Conservation (phyloP, 495 filamentous ascomycete genomes). For the Poronia punctata region DNA sequence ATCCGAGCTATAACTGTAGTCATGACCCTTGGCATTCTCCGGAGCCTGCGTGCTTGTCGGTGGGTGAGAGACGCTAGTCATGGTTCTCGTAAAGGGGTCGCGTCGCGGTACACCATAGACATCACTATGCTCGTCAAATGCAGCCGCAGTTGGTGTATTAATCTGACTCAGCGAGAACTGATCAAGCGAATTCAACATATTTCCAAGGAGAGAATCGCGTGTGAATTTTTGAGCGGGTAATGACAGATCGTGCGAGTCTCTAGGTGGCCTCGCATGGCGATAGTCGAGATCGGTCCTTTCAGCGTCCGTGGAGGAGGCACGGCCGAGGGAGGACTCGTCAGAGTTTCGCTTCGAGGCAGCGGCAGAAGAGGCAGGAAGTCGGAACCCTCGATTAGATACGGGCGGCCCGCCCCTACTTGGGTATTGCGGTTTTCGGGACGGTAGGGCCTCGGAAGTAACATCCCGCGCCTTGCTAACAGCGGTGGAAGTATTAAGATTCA, state of each 20-base stretch:
- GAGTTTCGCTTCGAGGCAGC: constrained; percentile 16
- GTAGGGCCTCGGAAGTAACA: constrained; percentile 17
- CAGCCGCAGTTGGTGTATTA: constrained; percentile 20
- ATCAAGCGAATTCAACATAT: constrained; percentile 86
- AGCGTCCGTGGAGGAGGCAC: constrained; percentile 15
- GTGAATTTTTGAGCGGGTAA: constrained; percentile 66
- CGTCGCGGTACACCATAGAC: constrained; percentile 22
- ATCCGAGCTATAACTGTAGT: constrained; percentile 68
- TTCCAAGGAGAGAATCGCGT: constrained; percentile 82
- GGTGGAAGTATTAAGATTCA: constrained; percentile 22
- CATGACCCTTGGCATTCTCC: constrained; percentile 53
- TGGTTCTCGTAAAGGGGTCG: constrained; percentile 18
- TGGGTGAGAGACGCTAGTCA: constrained; percentile 16
- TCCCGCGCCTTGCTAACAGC: constrained; percentile 15
- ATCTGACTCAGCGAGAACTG: constrained; percentile 57
- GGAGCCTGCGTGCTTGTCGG: constrained; percentile 15
- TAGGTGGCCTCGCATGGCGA: constrained; percentile 22
- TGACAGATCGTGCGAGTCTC: constrained; percentile 85
- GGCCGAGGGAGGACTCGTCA: constrained; percentile 21
- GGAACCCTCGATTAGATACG: constrained; percentile 22
- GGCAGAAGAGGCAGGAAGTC: constrained; percentile 12
- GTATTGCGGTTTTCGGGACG: constrained; percentile 10
- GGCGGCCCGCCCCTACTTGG: constrained; percentile 21
- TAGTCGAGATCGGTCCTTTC: constrained; percentile 30
- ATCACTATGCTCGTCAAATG: constrained; percentile 34